phyloP scores from a whole-genome alignment of 2,329 filamentous ascomycete species.

The Setomelanomma holmii region DNA sequence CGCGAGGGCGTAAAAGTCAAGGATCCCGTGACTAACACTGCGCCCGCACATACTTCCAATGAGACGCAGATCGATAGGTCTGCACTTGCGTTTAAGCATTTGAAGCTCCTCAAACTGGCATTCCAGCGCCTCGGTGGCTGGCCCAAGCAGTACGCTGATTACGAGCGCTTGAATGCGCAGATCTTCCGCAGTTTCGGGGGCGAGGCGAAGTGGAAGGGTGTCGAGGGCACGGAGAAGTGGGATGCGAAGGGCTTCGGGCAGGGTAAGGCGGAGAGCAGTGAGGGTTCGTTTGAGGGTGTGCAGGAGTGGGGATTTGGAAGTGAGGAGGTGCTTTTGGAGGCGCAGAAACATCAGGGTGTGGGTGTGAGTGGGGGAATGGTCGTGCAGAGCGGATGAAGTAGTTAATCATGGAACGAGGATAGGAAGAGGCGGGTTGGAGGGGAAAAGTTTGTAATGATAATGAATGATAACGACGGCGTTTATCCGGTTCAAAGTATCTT shows the following conservation, averaged over 20 bases:
- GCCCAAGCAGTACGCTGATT: conserved; percentile 58
- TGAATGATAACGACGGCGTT: no score
- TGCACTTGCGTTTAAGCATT: conserved; percentile 41
- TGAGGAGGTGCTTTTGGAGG: conserved; percentile 20
- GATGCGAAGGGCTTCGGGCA: conserved; percentile 53
- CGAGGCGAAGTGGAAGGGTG: conserved; percentile 48
- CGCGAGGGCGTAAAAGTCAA: conserved; percentile 43
- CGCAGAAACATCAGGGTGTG: conserved; percentile 13
- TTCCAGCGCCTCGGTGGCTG: conserved; percentile 54
- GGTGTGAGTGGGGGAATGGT: background rate
- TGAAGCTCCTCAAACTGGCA: conserved; percentile 48
- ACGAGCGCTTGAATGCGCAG: conserved; percentile 56
- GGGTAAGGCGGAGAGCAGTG: conserved; percentile 55
- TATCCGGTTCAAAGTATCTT: no score
- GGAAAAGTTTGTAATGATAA: no score
- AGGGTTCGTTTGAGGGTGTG: conserved; percentile 42
- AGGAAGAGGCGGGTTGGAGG: background rate
- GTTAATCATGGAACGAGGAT: background rate
- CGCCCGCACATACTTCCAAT: conserved; percentile 32
- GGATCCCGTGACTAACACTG: conserved; percentile 22
- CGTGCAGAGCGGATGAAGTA: background rate
- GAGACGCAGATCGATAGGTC: conserved; percentile 35
- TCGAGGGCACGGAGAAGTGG: conserved; percentile 59
- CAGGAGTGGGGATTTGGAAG: conserved; percentile 43
- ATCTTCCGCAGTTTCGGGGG: conserved; percentile 51